A percentile compares a stretch with the other conserved stretches of the same genome.
These are phyloP conservation scores for Tylopilus subfusipes DNA, from an alignment of 768 basidiomycete genomes.

Conservation along the genomic window DNA sequence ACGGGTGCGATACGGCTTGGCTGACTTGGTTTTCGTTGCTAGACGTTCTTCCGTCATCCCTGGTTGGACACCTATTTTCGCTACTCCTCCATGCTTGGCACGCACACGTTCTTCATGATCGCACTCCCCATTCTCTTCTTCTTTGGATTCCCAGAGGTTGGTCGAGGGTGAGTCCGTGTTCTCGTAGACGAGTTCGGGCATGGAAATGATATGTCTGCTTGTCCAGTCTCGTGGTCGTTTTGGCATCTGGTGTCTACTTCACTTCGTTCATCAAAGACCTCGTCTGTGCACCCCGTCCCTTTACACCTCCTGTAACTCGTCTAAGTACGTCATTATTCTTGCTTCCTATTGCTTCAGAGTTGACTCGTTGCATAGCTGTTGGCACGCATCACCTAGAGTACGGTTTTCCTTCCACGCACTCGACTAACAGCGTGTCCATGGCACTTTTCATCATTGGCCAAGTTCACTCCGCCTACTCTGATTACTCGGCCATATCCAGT, in stretches of 20 bases:
- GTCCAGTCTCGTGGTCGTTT: constrained; percentile 59
- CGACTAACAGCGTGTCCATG: constrained; percentile 86
- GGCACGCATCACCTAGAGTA: constrained; percentile 85
- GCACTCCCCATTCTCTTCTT: constrained; percentile 84
- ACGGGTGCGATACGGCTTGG: background rate
- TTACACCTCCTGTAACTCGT: constrained; percentile 86
- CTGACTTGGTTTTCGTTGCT: constrained; percentile 9
- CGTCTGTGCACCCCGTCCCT: constrained; percentile 86
- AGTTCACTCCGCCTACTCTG: constrained; percentile 47
- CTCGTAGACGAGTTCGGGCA: background rate
- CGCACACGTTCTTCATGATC: constrained; percentile 93
- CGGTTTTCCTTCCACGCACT: constrained; percentile 95
- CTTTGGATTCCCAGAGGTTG: constrained; percentile 74
- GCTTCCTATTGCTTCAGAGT: background rate
- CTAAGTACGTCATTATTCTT: constrained; percentile 55
- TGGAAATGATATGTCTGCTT: background rate
- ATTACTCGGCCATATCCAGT: constrained; percentile 41
- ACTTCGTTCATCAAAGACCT: constrained; percentile 88
- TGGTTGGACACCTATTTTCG: constrained; percentile 81
- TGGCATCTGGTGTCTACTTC: constrained; percentile 80
- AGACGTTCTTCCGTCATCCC: constrained; percentile 56
- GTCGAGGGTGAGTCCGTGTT: constrained; percentile 57
- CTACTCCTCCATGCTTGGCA: constrained; percentile 74
- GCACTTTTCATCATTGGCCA: constrained; percentile 74
- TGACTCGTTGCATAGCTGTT: constrained; percentile 46